Evolutionary conservation across 441 rosid genomes (phyloP).

Genomic region (Eruca vesicaria): DNA sequence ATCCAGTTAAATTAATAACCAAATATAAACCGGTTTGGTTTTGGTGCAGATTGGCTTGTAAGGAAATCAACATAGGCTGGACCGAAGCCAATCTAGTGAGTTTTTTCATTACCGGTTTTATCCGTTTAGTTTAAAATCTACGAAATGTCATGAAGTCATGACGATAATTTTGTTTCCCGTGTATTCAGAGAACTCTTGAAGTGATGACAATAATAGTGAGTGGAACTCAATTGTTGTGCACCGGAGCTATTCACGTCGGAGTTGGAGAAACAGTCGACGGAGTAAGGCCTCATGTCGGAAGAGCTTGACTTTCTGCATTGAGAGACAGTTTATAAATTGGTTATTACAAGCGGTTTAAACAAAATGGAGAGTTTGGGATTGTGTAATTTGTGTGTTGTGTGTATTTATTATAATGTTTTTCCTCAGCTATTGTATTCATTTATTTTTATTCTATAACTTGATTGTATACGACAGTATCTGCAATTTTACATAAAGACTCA

Average conservation of each 20-base stretch:
- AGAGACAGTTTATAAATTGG: not conserved
- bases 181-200: slow-evolving; percentile 64
- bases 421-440: not conserved
- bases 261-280: slow-evolving; percentile 39
- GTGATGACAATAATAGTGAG: slow-evolving; percentile 63
- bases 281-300: slow-evolving; percentile 14
- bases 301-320: slow-evolving; percentile 36
- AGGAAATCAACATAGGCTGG: slow-evolving; percentile 82
- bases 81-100: slow-evolving; percentile 69
- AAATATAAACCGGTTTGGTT: slow-evolving; percentile 4
- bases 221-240: slow-evolving; percentile 64
- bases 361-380: not conserved
- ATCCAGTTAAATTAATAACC: not conserved
- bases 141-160: not conserved
- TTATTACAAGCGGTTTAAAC: not conserved
- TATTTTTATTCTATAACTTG: not conserved
- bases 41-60: slow-evolving; percentile 70
- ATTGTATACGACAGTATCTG: not conserved
- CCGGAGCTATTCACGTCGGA: slow-evolving; percentile 59
- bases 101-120: not conserved
- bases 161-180: not conserved
- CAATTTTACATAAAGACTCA: not conserved
- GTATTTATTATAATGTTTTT: slow-evolving; percentile 2
- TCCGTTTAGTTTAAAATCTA: not conserved
- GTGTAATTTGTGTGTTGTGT: slow-evolving; percentile 19